phyloP scores from a whole-genome alignment of 768 basidiomycete species.

The Amanita jacksonii region DNA sequence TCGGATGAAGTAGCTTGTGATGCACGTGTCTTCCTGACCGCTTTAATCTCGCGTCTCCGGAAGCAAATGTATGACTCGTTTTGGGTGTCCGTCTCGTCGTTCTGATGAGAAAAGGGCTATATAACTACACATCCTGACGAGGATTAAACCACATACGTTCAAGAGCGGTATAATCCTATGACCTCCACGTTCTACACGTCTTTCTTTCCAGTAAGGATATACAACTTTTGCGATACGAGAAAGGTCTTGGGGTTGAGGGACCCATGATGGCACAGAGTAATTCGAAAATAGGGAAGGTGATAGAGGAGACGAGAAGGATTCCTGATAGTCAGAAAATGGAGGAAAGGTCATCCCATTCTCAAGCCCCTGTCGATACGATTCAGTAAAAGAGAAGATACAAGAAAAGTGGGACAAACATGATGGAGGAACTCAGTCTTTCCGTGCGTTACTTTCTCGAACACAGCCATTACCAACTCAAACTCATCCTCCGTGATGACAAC shows the following conservation, averaged over 20 bases:
- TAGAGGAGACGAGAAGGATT: slow-evolving; percentile 51
- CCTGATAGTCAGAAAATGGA: slow-evolving; percentile 64
- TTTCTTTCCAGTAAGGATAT: slow-evolving; percentile 87
- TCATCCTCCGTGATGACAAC: slow-evolving; percentile 80
- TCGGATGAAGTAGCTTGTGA: slow-evolving; percentile 86
- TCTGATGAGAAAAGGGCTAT: slow-evolving; percentile 29
- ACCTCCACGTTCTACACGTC: slow-evolving; percentile 71
- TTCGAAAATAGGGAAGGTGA: slow-evolving; percentile 58
- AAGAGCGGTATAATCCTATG: slow-evolving; percentile 80
- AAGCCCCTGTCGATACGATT: slow-evolving; percentile 34
- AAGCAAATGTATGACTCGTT: slow-evolving; percentile 98
- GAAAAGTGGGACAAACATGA: slow-evolving; percentile 50
- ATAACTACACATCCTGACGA: background rate
- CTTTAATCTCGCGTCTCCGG: slow-evolving; percentile 89
- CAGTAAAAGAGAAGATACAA: background rate
- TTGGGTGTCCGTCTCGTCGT: slow-evolving; percentile 81
- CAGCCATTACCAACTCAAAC: slow-evolving; percentile 91
- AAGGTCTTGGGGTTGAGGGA: slow-evolving; percentile 56
- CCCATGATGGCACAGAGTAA: slow-evolving; percentile 56
- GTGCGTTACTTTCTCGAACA: slow-evolving; percentile 87
- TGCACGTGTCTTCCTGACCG: slow-evolving; percentile 88
- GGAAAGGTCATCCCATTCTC: slow-evolving; percentile 64
- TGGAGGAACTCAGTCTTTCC: slow-evolving; percentile 87
- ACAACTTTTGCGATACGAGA: slow-evolving; percentile 60
- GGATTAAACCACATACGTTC: slow-evolving; percentile 49